Evolutionary conservation across 257 asterid genomes (phyloP).

Genomic region (Penstemon davidsonii): DNA sequence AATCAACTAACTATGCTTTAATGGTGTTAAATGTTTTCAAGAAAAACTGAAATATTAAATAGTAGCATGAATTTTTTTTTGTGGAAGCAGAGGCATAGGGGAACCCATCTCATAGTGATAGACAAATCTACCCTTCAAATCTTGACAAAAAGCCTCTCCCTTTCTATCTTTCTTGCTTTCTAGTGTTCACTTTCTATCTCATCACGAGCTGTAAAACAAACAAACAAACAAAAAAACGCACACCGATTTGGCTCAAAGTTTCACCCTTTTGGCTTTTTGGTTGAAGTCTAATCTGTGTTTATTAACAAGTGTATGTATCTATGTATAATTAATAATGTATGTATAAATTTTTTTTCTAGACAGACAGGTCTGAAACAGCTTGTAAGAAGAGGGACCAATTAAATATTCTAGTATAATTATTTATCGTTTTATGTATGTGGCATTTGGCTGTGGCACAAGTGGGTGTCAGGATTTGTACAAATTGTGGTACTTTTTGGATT

Average conservation of each 20-base stretch:
- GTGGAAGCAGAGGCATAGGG: conserved; percentile 44
- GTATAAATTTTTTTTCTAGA: neutral
- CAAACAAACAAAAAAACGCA: conserved; percentile 17
- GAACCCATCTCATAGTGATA: conserved; percentile 41
- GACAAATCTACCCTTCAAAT: conserved; percentile 36
- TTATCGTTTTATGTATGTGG: conserved; percentile 13
- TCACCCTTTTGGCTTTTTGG: conserved; percentile 16
- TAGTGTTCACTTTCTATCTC: conserved; percentile 29
- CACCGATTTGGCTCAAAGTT: conserved; percentile 25
- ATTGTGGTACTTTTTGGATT: conserved; percentile 29
- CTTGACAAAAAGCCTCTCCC: conserved; percentile 55
- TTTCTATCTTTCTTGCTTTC: conserved; percentile 26
- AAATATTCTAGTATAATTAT: conserved; percentile 5
- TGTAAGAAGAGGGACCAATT: conserved; percentile 35
- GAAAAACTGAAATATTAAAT: conserved; percentile 5
- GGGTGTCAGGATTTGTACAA: conserved; percentile 34
- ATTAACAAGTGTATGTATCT: neutral
- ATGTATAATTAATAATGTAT: neutral
- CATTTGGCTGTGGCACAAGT: conserved; percentile 33
- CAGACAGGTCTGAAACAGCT: conserved; percentile 49
- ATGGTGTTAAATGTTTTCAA: conserved; percentile 11
- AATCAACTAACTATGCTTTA: conserved; percentile 20
- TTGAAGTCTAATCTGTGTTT: conserved; percentile 20
- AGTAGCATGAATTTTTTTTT: conserved; percentile 26
- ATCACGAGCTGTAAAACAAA: conserved; percentile 41